Evolutionary conservation across 2,329 filamentous ascomycete genomes (phyloP), one percentile per base, ranked within the genome.

Genomic region (Elsinoe perseae): DNA sequence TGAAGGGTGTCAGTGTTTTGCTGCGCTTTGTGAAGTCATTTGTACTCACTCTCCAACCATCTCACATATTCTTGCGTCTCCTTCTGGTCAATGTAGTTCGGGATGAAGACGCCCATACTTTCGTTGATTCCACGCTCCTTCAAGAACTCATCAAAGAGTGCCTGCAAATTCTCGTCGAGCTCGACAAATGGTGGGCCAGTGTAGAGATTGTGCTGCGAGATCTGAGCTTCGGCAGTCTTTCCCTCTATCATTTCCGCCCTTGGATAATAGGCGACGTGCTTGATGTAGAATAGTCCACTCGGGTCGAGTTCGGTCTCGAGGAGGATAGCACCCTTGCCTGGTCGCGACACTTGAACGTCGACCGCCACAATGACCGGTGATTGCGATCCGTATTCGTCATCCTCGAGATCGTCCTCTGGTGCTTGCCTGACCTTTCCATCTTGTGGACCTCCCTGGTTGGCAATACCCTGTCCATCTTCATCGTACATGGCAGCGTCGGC

Each of bases 11-110:
- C 28, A 52, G 25, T 32, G 12, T 8, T 27, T 30, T 16, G 38
- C 4, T 4, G 7, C 20, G 23, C 20, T 3, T 23, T 25, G 18
- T 7, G 2, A 18, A 28, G 14, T 27, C 30, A 7, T 9, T 20
- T 56, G 27, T 36, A 72, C 78, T 72, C 72, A 80, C 80, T 83
- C 72, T 84, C 81, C 72, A 98, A 77, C 93, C 95, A 98, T 63
- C 80, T 77, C 60, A 95, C 77, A 73, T 98, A 98, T 80, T 98
- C 93, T 75, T 84, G 87, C 82, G 97, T 92, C 82, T 98, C 93
- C 85, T 98, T 98, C 75, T 87, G 83, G 70, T 97, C 90, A 68
- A 97, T 91, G 76, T 95, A 98, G 72, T 97, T 91, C 34, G 91
- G 89, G 43, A 95, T 85, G 73, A 97, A 96, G 63, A 91, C 76